Evolutionary conservation across 2,329 filamentous ascomycete species (phyloP).

Genomic region (Fusarium setosum): DNA sequence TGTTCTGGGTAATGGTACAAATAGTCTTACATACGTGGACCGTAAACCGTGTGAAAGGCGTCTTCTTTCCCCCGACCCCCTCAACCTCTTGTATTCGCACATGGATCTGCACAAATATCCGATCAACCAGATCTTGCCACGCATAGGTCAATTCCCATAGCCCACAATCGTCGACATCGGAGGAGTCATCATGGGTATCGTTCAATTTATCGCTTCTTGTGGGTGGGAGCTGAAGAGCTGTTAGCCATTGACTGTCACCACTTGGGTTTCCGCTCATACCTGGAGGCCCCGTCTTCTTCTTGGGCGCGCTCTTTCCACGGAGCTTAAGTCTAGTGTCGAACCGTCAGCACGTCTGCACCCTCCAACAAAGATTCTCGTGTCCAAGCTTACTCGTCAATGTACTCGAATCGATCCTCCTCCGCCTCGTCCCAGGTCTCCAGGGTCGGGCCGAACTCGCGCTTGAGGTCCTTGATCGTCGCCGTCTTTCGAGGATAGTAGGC

Average conservation of each 20-base stretch:
- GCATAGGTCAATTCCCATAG: neutral
- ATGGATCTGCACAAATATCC: neutral
- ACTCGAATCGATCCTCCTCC: slow-evolving; percentile 83
- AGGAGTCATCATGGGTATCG: slow-evolving; percentile 28
- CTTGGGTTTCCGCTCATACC: slow-evolving; percentile 41
- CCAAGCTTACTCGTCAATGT: slow-evolving; percentile 70
- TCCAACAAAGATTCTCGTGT: neutral
- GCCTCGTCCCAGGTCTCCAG: slow-evolving; percentile 78
- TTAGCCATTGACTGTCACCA: slow-evolving; percentile 17
- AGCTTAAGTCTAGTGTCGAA: slow-evolving; percentile 69
- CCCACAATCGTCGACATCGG: slow-evolving; percentile 8
- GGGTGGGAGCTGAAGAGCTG: slow-evolving; percentile 38
- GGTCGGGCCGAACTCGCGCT: slow-evolving; percentile 73
- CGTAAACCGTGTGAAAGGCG: slow-evolving; percentile 2
- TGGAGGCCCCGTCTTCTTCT: slow-evolving; percentile 80
- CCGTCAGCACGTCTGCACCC: slow-evolving; percentile 43
- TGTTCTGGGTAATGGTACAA: slow-evolving; percentile 36
- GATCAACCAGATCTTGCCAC: neutral
- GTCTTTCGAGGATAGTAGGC: slow-evolving; percentile 88
- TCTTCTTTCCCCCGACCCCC: slow-evolving; percentile 5
- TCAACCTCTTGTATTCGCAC: neutral
- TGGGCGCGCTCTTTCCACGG: slow-evolving; percentile 86
- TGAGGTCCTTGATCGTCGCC: slow-evolving; percentile 78
- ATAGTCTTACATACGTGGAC: slow-evolving; percentile 40
- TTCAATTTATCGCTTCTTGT: slow-evolving; percentile 46